Conservation (phyloP, 257 asterid species). For the Hygrophila difformis region DNA sequence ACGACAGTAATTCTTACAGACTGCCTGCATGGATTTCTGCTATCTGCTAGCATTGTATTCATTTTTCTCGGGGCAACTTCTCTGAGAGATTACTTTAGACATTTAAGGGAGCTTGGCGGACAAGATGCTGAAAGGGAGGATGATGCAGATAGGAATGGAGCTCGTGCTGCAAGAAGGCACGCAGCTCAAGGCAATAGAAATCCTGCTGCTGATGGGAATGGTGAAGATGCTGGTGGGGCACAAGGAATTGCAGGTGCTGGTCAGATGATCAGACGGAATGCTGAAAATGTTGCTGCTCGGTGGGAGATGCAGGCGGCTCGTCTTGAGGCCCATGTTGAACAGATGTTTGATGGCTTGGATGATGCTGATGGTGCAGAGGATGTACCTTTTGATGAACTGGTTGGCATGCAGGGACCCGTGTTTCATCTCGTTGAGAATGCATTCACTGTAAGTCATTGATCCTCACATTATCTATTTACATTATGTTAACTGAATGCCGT, state of each 20-base stretch:
- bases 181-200: slow-evolving; percentile 74
- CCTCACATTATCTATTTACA: too few relatives aligned
- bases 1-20: slow-evolving; percentile 79
- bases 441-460: slow-evolving; percentile 71
- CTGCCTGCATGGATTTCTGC: slow-evolving; percentile 92
- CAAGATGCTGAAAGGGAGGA: slow-evolving; percentile 94
- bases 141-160: slow-evolving; percentile 88
- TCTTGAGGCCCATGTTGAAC: slow-evolving; percentile 95
- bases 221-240: slow-evolving; percentile 74
- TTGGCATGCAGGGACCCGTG: slow-evolving; percentile 99
- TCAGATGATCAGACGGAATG: slow-evolving; percentile 77
- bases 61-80: slow-evolving; percentile 98
- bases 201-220: slow-evolving; percentile 63
- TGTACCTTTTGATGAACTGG: slow-evolving; percentile 97
- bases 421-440: slow-evolving; percentile 97
- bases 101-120: slow-evolving; percentile 87
- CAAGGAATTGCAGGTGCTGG: slow-evolving; percentile 93
- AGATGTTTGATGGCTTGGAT: slow-evolving; percentile 97
- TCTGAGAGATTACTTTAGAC: slow-evolving; percentile 88
- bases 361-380: slow-evolving; percentile 99
- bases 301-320: slow-evolving; percentile 99
- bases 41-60: slow-evolving; percentile 92
- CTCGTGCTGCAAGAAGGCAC: slow-evolving; percentile 81
- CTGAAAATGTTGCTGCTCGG: slow-evolving; percentile 89
- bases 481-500: too few relatives aligned